Conservation (phyloP, 192 early-diverging fungal species). For the Gigaspora rosea region DNA sequence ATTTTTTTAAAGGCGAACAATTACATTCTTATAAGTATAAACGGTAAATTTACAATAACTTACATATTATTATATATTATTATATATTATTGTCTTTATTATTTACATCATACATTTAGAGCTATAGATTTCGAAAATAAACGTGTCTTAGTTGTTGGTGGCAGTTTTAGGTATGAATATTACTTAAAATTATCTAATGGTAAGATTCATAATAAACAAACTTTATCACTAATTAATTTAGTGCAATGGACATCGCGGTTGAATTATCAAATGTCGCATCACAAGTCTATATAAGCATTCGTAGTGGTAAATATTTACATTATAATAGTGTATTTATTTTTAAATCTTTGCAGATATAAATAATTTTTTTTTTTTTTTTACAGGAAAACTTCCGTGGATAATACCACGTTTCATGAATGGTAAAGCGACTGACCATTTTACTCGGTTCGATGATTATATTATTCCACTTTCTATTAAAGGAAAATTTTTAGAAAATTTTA, state of each 20-base stretch:
- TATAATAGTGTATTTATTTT: constrained; percentile 32
- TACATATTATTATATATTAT: too few relatives aligned
- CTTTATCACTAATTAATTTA: constrained; percentile 9
- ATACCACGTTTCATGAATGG: background rate
- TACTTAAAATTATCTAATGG: too few relatives aligned
- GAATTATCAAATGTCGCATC: constrained; percentile 57
- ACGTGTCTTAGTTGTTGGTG: constrained; percentile 56
- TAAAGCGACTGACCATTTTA: background rate
- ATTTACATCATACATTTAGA: constrained; percentile 26
- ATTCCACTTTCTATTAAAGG: background rate
- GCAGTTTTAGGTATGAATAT: constrained; percentile 41
- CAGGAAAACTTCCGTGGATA: background rate
- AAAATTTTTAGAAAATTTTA: background rate
- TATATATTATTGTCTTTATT: too few relatives aligned
- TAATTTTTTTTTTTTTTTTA: background rate
- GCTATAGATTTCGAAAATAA: constrained; percentile 53
- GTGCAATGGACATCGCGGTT: constrained; percentile 58
- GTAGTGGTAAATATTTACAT: constrained; percentile 45
- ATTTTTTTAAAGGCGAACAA: constrained; percentile 49
- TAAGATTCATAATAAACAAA: too few relatives aligned
- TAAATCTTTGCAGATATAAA: background rate
- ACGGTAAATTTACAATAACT: constrained; percentile 27
- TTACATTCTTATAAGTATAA: constrained; percentile 26
- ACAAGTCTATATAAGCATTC: constrained; percentile 49
- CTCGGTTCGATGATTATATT: background rate